Conservation (phyloP, 495 filamentous ascomycete genomes). For the Daldinia loculata region DNA sequence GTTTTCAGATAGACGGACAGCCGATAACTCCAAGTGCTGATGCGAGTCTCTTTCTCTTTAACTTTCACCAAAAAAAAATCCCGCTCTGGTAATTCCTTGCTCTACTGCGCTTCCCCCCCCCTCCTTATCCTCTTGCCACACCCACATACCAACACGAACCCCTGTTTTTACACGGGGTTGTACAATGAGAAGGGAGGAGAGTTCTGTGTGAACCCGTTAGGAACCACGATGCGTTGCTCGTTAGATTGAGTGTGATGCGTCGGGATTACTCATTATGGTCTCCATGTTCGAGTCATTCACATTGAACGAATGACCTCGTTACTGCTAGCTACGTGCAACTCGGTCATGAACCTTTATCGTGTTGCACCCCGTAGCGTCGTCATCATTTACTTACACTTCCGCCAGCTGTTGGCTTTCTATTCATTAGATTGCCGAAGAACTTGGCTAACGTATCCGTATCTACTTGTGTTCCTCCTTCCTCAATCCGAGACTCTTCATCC, state of each 20-base stretch:
- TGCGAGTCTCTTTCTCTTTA: conserved; percentile 12
- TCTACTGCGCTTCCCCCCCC: conserved; percentile 1
- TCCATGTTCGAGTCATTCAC: neutral
- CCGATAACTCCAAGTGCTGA: conserved; percentile 38
- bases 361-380: neutral
- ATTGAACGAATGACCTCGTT: neutral
- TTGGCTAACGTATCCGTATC: conserved; percentile 60
- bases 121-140: conserved; percentile 2
- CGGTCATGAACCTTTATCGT: neutral
- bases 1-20: conserved; percentile 15
- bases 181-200: conserved; percentile 21
- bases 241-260: neutral
- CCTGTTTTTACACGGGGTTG: conserved; percentile 10
- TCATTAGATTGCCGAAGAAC: conserved; percentile 61
- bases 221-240: conserved; percentile 9
- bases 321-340: neutral
- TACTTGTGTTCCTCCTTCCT: conserved; percentile 48
- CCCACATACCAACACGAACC: neutral
- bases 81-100: conserved; percentile 1
- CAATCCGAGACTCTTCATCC: conserved; percentile 44
- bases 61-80: conserved; percentile 19
- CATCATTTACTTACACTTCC: conserved; percentile 10
- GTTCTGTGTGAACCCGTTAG: neutral
- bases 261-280: neutral
- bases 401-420: conserved; percentile 44